These are phyloP conservation scores for Knoxia roxburghii DNA, from an alignment of 257 asterid species.

Conservation along the genomic window DNA sequence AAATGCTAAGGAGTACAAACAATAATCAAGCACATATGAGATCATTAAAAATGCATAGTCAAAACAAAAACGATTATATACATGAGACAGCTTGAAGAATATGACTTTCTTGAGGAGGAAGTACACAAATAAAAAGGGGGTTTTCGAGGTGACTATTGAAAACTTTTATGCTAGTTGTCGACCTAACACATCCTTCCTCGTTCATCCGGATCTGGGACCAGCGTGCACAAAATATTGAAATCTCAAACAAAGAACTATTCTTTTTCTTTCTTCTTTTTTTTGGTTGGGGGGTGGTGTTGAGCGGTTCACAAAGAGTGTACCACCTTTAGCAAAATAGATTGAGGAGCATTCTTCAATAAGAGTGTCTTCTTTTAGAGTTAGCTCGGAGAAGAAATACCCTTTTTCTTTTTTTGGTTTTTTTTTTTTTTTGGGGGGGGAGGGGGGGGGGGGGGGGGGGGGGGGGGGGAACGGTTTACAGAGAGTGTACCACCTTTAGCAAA, in stretches of 20 bases:
- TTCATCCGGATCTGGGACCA: no score
- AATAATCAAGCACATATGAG: neutral
- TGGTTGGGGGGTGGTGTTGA: no score
- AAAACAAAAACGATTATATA: neutral
- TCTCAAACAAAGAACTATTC: no score
- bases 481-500: neutral
- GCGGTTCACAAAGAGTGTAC: neutral
- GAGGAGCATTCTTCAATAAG: constrained; percentile 18
- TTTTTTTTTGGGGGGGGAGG: no score
- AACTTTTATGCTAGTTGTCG: no score
- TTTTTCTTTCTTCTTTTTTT: no score
- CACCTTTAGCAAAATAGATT: neutral
- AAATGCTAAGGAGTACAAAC: neutral
- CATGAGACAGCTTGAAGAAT: neutral
- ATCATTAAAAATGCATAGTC: neutral
- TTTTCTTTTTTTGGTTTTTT: no score
- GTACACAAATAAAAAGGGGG: neutral
- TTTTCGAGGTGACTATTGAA: neutral
- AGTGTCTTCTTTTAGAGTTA: constrained; percentile 50
- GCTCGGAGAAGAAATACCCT: no score
- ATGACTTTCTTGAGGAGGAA: neutral
- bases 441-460: no score
- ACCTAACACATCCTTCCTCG: no score
- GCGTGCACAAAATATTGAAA: no score
- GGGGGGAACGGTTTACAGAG: neutral